Base-by-base conservation (phyloP, 768 basidiomycete genomes). In the Chalciporus pseudorubinellus region DNA sequence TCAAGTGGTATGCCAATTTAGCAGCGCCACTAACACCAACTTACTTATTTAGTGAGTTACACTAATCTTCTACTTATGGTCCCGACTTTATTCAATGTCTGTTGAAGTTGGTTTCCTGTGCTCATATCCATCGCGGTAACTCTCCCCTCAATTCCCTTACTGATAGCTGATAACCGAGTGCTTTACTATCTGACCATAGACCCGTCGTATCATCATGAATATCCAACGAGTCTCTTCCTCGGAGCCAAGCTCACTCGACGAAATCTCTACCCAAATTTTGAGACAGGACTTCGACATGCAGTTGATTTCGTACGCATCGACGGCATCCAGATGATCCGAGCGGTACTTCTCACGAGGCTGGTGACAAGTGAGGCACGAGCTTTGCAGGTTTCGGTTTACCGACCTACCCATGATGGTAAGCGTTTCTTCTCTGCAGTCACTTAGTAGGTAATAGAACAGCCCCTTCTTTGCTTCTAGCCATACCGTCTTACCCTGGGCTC, bases 121-220 rank as follows among this genome's bases (percentile, higher is more conserved):
- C 28, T 54, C 4, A 40, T 36, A 29, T 63, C 53, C n/a, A n/a
- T 64, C 20, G 55, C 56, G 5, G 63, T 66, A 41, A 21, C 61
- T 58, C 3, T 24, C 14, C 8, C 31, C 31, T 33, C 8, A 3
- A 11, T 18, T 1, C 3, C 12, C 12, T 33, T 8, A 12, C 11
- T 16, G 14, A 7, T 19, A 18, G 21, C 20, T 48, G 41, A 41
- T 20, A 1, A 10, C 11, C 18, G 3, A 24, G n/a, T 7, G 40
- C 2, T 6, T 14, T 14, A 26, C 2, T n/a, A 22, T 13, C 31
- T 33, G 10, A 21, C 13, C 6, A 18, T 6, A 64, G 63, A 56
- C 50, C 1, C 46, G 39, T 34, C 58, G 53, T 18, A 16, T 63
- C n/a, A 51, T 65, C 22, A 21, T 64, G 40, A 64, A 64, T 34